These are phyloP conservation scores for Quercus cerris DNA, from an alignment of 306 rosid species.

Conservation along the genomic window DNA sequence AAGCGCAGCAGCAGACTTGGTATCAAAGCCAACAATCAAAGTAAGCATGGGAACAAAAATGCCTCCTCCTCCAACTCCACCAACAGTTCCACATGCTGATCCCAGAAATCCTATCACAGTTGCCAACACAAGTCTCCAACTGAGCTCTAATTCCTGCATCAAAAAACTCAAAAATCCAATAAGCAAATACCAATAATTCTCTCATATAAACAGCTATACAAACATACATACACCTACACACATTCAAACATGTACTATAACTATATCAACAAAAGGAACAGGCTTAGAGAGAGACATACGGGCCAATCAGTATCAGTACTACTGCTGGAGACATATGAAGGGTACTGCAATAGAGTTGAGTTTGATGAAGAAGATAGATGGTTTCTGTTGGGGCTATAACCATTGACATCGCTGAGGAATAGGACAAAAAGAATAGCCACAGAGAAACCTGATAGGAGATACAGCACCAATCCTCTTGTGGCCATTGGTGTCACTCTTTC, in stretches of 20 bases:
- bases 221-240: no score
- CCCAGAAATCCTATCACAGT: constrained; percentile 85
- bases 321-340: constrained; percentile 6
- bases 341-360: neutral
- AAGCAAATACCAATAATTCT: constrained; percentile 1
- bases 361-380: constrained; percentile 15
- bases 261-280: neutral
- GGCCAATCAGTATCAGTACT: constrained; percentile 60
- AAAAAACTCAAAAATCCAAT: neutral
- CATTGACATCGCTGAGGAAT: constrained; percentile 28
- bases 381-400: neutral
- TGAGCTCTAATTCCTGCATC: constrained; percentile 57
- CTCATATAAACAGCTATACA: neutral
- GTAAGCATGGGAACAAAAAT: constrained; percentile 96
- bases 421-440: constrained; percentile 48
- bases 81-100: constrained; percentile 91
- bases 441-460: constrained; percentile 58
- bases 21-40: constrained; percentile 80
- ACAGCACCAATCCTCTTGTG: constrained; percentile 45
- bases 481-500: constrained; percentile 31
- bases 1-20: constrained; percentile 93
- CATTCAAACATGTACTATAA: neutral
- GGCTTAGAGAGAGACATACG: constrained; percentile 28
- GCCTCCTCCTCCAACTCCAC: constrained; percentile 98
- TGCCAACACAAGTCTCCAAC: constrained; percentile 69